Conservation (phyloP, 768 basidiomycete species). For the Rhodotorula diobovata region DNA sequence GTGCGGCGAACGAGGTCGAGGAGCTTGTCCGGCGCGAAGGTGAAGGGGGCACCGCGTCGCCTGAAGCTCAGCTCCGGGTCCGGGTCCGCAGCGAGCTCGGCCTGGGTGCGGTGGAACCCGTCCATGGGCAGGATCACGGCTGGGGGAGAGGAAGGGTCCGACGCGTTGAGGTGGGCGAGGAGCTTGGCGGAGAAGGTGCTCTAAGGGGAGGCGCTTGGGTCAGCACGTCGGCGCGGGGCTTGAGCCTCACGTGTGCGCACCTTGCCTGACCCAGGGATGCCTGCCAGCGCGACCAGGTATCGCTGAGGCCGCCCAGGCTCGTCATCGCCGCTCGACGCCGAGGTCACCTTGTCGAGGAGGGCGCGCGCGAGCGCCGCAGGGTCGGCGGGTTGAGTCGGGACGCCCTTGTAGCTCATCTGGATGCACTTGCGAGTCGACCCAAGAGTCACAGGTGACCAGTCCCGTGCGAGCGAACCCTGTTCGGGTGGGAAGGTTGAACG, state of each 20-base stretch:
- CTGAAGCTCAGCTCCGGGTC: not conserved
- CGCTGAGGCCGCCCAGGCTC: not conserved
- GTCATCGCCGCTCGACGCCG: not conserved
- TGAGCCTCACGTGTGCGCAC: not conserved
- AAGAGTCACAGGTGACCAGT: too few species aligned
- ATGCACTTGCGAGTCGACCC: too few species aligned
- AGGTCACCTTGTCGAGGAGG: not conserved
- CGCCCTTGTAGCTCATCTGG: not conserved
- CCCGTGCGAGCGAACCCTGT: too few species aligned
- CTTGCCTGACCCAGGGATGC: not conserved
- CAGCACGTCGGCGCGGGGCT: not conserved
- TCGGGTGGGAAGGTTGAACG: too few species aligned
- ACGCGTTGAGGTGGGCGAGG: not conserved
- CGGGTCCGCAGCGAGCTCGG: not conserved
- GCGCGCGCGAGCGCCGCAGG: not conserved
- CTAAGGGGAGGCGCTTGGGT: not conserved
- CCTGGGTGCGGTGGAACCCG: not conserved
- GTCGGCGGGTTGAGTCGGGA: not conserved
- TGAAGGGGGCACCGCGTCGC: conserved; percentile 4
- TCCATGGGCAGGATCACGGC: not conserved
- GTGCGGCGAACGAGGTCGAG: not conserved
- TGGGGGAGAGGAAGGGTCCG: not conserved
- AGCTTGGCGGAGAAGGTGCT: not conserved
- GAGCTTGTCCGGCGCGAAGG: not conserved
- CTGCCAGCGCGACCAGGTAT: not conserved